These are phyloP conservation scores for Fusarium marasasianum DNA, from an alignment of 2,329 filamentous ascomycete species.

Conservation along the genomic window DNA sequence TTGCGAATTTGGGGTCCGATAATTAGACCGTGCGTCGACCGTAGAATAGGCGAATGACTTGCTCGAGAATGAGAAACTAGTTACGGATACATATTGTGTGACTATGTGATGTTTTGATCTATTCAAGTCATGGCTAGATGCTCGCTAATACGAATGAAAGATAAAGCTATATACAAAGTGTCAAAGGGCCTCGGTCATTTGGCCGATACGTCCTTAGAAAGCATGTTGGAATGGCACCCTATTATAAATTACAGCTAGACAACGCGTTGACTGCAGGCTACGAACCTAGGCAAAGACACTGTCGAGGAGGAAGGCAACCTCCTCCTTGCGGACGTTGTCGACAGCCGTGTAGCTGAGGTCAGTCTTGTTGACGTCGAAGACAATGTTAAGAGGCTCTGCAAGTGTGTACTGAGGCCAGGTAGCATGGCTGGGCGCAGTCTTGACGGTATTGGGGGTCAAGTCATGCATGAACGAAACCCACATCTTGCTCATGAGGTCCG, in stretches of 20 bases:
- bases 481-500: conserved; percentile 59
- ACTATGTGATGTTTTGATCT: neutral
- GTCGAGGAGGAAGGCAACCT: conserved; percentile 51
- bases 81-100: neutral
- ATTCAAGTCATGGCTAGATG: neutral
- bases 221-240: neutral
- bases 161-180: neutral
- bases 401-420: conserved; percentile 57
- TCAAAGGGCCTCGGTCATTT: neutral
- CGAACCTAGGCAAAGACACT: conserved; percentile 21
- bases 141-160: neutral
- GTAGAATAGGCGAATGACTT: too few relatives aligned
- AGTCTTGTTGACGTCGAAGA: conserved; percentile 60
- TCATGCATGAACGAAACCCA: conserved; percentile 58
- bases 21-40: neutral
- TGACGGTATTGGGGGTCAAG: conserved; percentile 3
- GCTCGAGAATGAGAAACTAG: neutral
- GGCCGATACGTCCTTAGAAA: neutral
- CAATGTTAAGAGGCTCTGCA: conserved; percentile 54
- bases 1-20: too few relatives aligned
- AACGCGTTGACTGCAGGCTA: neutral
- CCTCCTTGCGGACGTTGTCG: conserved; percentile 56
- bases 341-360: conserved; percentile 50
- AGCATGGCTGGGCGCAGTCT: neutral
- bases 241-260: conserved; percentile 5